Conservation (phyloP, 2,329 filamentous ascomycete species). For the Amesomyces nigricolor region DNA sequence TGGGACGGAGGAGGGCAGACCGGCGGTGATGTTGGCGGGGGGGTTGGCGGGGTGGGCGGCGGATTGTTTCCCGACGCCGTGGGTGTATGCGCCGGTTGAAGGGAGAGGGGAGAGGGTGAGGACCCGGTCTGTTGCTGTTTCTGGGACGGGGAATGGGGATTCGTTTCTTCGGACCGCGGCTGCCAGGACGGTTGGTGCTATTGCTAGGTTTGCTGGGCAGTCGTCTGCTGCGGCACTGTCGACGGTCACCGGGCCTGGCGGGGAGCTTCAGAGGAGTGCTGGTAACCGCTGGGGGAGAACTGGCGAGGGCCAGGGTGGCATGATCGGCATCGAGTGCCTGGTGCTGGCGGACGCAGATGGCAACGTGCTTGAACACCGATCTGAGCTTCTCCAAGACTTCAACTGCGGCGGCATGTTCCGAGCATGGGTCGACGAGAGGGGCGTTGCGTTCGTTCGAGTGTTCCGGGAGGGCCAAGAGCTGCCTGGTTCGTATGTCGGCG, state of each 20-base stretch:
- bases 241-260: slow-evolving; percentile 62
- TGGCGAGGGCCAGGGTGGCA: slow-evolving; percentile 76
- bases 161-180: slow-evolving; percentile 72
- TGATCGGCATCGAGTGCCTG: slow-evolving; percentile 71
- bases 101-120: slow-evolving; percentile 22
- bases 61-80: slow-evolving; percentile 54
- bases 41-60: slow-evolving; percentile 46
- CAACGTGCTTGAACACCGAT: slow-evolving; percentile 36
- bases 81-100: slow-evolving; percentile 33
- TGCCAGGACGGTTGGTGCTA: slow-evolving; percentile 64
- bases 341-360: slow-evolving; percentile 42
- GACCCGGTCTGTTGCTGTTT: slow-evolving; percentile 53
- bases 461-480: slow-evolving; percentile 37
- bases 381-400: slow-evolving; percentile 65
- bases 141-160: slow-evolving; percentile 83
- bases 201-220: slow-evolving; percentile 57
- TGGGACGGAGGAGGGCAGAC: slow-evolving; percentile 19
- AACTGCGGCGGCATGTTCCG: slow-evolving; percentile 88
- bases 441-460: slow-evolving; percentile 51
- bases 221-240: slow-evolving; percentile 54
- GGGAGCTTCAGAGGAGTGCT: slow-evolving; percentile 69
- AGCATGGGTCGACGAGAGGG: slow-evolving; percentile 64
- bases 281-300: slow-evolving; percentile 66
- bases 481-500: slow-evolving; percentile 4
- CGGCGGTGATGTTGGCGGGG: slow-evolving; percentile 37